These are phyloP conservation scores for Sordaria brevicollis DNA, from an alignment of 495 filamentous ascomycete genomes.

Conservation along the genomic window DNA sequence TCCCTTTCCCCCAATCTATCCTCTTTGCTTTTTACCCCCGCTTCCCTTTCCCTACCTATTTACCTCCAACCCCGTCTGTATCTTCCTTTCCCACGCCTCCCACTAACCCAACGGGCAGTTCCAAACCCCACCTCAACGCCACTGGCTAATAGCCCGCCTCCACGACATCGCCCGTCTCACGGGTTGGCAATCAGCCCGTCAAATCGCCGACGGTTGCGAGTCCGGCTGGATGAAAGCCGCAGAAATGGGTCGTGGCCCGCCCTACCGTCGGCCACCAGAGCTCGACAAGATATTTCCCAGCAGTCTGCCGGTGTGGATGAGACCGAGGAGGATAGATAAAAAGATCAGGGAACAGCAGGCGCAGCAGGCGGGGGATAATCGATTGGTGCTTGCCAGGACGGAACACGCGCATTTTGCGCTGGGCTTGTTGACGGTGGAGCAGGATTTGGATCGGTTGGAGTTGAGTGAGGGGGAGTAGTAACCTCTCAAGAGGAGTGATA, in stretches of 20 bases:
- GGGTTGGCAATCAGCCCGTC: conserved; percentile 72
- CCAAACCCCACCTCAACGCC: conserved; percentile 56
- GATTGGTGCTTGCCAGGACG: conserved; percentile 34
- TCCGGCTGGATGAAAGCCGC: conserved; percentile 66
- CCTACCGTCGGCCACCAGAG: conserved; percentile 47
- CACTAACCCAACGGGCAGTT: conserved; percentile 28
- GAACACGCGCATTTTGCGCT: conserved; percentile 45
- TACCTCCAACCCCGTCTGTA: too few species aligned
- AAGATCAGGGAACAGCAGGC: conserved; percentile 29
- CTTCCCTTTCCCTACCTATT: too few species aligned
- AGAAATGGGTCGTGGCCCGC: conserved; percentile 61
- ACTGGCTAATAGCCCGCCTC: conserved; percentile 64
- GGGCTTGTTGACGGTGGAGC: conserved; percentile 40
- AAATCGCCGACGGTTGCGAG: conserved; percentile 78
- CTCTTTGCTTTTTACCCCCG: too few species aligned
- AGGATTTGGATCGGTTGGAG: conserved; percentile 40
- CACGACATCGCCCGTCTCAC: conserved; percentile 68
- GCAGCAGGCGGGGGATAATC: conserved; percentile 17
- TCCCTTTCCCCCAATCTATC: too few species aligned
- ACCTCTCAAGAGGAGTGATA: too few species aligned
- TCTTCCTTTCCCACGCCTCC: background rate
- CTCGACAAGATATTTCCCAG: conserved; percentile 21
- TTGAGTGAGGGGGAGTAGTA: conserved; percentile 17
- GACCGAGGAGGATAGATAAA: conserved; percentile 30
- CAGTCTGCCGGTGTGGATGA: conserved; percentile 24